Percentiles rank a stretch among this genome's conserved stretches.
These are phyloP conservation scores for Nectriaceae sp. DNA, from an alignment of 2,329 filamentous ascomycete species.

Conservation along the genomic window DNA sequence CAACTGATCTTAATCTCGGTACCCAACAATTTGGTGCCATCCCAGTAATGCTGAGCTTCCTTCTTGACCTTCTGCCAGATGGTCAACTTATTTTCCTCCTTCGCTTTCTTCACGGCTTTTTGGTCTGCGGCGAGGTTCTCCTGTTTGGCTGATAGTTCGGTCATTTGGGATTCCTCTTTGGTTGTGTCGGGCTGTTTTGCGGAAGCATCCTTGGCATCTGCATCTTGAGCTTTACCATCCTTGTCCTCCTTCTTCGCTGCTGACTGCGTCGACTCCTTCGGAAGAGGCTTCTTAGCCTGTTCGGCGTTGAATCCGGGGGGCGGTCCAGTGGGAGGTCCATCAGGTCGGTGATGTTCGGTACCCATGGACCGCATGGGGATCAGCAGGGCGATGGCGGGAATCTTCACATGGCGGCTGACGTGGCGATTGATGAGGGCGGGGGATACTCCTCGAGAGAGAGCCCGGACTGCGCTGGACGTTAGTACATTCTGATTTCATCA, in stretches of 20 bases:
- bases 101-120: constrained; percentile 56
- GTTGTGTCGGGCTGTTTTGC: constrained; percentile 13
- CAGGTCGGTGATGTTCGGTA: constrained; percentile 59
- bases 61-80: constrained; percentile 93
- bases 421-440: constrained; percentile 50
- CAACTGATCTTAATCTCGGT: constrained; percentile 93
- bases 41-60: constrained; percentile 94
- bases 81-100: constrained; percentile 84
- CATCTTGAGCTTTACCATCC: constrained; percentile 27
- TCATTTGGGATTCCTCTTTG: constrained; percentile 30
- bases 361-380: constrained; percentile 58
- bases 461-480: constrained; percentile 41
- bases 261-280: constrained; percentile 50
- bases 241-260: constrained; percentile 39
- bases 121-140: constrained; percentile 62
- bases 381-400: constrained; percentile 57
- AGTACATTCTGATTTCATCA: constrained; percentile 13
- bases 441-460: constrained; percentile 48
- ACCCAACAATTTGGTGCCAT: constrained; percentile 92
- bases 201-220: constrained; percentile 12
- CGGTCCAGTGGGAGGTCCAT: constrained; percentile 59
- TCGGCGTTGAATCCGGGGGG: constrained; percentile 92
- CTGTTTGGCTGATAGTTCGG: constrained; percentile 46
- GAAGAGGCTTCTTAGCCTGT: constrained; percentile 81
- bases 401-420: constrained; percentile 46